phyloP scores from a whole-genome alignment of 2,329 filamentous ascomycete species.

The Trichoderma sp. region DNA sequence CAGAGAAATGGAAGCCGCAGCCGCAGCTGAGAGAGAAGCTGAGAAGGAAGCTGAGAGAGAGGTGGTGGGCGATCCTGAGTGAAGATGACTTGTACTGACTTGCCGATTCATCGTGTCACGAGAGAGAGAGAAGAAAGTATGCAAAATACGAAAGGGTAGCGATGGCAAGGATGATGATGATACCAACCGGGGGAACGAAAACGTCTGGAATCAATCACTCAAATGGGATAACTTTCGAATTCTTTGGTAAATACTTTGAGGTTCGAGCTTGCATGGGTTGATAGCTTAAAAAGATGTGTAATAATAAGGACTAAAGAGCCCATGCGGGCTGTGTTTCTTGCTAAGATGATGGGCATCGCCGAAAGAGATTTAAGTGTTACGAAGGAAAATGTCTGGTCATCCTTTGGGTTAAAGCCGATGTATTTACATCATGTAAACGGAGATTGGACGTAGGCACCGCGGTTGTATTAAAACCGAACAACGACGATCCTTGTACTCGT shows the following conservation, averaged over 20 bases:
- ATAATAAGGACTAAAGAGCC: neutral
- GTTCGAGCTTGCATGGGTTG: neutral
- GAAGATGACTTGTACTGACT: neutral
- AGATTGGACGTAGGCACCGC: neutral
- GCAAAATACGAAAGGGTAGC: too few relatives aligned
- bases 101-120: too few relatives aligned
- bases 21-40: constrained; percentile 22
- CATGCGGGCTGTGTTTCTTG: neutral
- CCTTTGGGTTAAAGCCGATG: neutral
- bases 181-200: neutral
- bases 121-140: too few relatives aligned
- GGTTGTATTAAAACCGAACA: neutral
- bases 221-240: neutral
- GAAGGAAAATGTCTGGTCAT: neutral
- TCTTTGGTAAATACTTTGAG: neutral
- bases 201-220: neutral
- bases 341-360: neutral
- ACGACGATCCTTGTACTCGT: neutral
- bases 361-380: neutral
- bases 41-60: neutral
- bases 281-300: neutral
- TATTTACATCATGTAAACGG: neutral
- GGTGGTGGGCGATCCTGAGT: constrained; percentile 37
- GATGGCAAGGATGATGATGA: neutral
- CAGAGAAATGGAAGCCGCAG: constrained; percentile 62